Percentiles rank a stretch among this genome's conserved stretches.
These are phyloP conservation scores for Isatis tinctoria DNA, from an alignment of 345 rosid species.

Conservation along the genomic window DNA sequence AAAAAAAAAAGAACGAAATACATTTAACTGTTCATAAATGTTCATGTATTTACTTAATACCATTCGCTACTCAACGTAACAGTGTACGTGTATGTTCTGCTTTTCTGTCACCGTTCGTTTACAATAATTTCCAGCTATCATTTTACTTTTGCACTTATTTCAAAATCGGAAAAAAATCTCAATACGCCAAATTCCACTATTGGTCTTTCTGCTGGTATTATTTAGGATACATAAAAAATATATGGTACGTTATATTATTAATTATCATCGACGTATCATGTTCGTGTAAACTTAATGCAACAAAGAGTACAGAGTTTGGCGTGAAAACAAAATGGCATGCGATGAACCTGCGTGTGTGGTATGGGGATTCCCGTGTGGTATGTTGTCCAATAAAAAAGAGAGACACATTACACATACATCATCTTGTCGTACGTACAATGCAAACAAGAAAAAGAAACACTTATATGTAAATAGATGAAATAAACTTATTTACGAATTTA, in stretches of 20 bases:
- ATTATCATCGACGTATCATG: neutral
- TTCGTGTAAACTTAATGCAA: neutral
- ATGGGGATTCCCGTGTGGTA: too few species aligned
- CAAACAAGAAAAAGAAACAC: neutral
- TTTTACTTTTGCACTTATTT: neutral
- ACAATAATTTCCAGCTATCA: constrained; percentile 12
- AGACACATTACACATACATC: neutral
- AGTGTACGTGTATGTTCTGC: neutral
- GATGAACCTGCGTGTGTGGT: neutral
- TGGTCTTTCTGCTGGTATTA: neutral
- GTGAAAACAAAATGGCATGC: neutral
- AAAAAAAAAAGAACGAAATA: neutral
- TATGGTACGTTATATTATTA: neutral
- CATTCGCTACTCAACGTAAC: neutral
- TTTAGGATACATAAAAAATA: neutral
- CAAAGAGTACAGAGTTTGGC: neutral
- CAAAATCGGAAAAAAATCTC: neutral
- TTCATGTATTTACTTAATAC: constrained; percentile 4
- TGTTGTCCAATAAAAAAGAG: neutral
- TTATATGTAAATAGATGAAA: neutral
- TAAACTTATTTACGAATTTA: neutral
- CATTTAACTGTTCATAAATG: neutral
- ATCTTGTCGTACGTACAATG: neutral
- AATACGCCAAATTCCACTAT: neutral
- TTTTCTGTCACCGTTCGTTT: neutral